Percentiles rank a stretch among this genome's conserved stretches.
Evolutionary conservation across 2,329 filamentous ascomycete genomes (phyloP).

Genomic region (Botrytis porri): DNA sequence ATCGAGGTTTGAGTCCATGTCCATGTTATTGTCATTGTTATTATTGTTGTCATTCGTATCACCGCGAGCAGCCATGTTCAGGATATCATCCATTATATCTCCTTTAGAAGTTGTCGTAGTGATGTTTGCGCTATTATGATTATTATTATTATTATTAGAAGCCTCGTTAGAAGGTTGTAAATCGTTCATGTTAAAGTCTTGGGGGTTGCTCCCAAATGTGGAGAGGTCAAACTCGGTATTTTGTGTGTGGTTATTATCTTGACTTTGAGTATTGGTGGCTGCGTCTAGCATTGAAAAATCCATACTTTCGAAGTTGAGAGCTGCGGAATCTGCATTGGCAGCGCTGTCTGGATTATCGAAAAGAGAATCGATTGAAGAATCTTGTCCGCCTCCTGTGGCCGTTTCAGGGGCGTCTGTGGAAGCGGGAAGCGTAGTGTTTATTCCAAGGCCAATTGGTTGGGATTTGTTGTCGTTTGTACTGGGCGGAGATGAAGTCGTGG

Average conservation of each 20-base stretch:
- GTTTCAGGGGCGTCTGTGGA: constrained; percentile 22
- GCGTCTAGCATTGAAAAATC: constrained; percentile 31
- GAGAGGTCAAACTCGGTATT: constrained; percentile 35
- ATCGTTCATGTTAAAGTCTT: constrained; percentile 42
- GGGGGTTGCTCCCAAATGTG: constrained; percentile 38
- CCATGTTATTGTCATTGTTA: constrained; percentile 34
- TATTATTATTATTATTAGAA: not conserved
- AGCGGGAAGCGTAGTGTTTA: constrained; percentile 27
- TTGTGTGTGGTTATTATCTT: constrained; percentile 29
- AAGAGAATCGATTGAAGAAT: constrained; percentile 34
- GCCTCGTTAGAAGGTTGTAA: constrained; percentile 26
- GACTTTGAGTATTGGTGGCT: constrained; percentile 23
- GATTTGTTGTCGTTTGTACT: constrained; percentile 22
- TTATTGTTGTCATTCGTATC: constrained; percentile 4
- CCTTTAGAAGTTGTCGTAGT: constrained; percentile 19
- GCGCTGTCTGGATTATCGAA: constrained; percentile 32
- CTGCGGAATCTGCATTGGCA: constrained; percentile 23
- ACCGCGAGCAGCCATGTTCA: constrained; percentile 22
- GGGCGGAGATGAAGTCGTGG: constrained; percentile 28
- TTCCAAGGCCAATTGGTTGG: constrained; percentile 31
- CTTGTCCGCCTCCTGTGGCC: constrained; percentile 25
- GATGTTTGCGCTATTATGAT: constrained; percentile 22
- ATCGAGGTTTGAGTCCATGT: constrained; percentile 54
- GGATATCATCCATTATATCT: constrained; percentile 26
- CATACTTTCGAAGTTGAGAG: constrained; percentile 33